Conservation (phyloP, 176 grass and related monocot species). For the Thalia dealbata region DNA sequence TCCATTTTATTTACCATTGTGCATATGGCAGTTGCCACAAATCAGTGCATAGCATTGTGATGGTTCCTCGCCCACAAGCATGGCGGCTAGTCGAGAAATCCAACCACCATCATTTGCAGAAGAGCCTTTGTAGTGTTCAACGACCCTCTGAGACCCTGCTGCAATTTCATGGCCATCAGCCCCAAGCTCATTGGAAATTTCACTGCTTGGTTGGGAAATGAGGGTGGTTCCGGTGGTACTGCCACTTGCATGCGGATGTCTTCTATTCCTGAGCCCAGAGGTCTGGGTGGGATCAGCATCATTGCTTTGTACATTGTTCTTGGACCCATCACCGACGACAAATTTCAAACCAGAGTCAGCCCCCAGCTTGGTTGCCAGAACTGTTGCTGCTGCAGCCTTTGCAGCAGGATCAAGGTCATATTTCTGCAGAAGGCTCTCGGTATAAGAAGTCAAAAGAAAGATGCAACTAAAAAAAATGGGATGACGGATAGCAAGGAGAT, state of each 20-base stretch:
- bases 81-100: constrained; percentile 72
- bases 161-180: constrained; percentile 28
- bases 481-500: neutral
- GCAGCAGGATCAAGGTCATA: constrained; percentile 27
- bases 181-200: constrained; percentile 22
- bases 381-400: constrained; percentile 25
- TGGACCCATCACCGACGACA: constrained; percentile 9
- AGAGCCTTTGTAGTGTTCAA: constrained; percentile 72
- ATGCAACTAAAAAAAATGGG: neutral
- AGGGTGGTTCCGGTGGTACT: neutral
- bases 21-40: constrained; percentile 93
- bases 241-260: constrained; percentile 4
- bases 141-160: constrained; percentile 33
- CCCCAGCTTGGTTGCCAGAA: constrained; percentile 23
- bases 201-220: neutral
- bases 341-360: constrained; percentile 20
- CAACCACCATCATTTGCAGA: constrained; percentile 58
- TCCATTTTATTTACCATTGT: constrained; percentile 57
- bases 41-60: constrained; percentile 91
- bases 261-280: constrained; percentile 7
- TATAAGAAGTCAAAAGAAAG: neutral
- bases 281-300: neutral
- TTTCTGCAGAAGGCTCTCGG: constrained; percentile 1
- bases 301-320: constrained; percentile 1
- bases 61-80: constrained; percentile 92